Evolutionary conservation across 2,329 filamentous ascomycete species (phyloP).

Genomic region (Fusarium pseudocircinatum): DNA sequence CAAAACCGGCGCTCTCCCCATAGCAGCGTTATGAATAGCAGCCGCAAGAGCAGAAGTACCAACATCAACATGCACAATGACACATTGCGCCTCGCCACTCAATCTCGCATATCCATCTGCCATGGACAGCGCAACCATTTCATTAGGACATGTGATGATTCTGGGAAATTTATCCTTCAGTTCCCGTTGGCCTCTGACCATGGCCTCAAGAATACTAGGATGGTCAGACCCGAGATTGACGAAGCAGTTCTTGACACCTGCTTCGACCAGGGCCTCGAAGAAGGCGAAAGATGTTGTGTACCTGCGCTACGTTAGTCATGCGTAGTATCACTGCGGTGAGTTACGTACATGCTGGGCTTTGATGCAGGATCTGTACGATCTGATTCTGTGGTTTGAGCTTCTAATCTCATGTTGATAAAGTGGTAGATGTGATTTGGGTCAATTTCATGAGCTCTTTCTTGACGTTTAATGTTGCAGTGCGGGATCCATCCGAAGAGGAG

Average conservation of each 20-base stretch:
- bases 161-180: not conserved
- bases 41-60: conserved; percentile 41
- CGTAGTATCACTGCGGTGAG: fast-evolving
- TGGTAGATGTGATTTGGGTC: not conserved
- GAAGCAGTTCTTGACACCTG: conserved; percentile 61
- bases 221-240: conserved; percentile 64
- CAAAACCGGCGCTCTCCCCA: conserved; percentile 45
- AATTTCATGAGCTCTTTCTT: not conserved
- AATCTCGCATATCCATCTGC: conserved; percentile 44
- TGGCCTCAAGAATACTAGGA: conserved; percentile 44
- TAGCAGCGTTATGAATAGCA: conserved; percentile 44
- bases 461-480: not conserved
- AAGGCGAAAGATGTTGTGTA: conserved; percentile 22
- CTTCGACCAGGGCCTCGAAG: conserved; percentile 33
- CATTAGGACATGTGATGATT: conserved; percentile 46
- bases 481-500: not conserved
- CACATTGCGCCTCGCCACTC: conserved; percentile 36
- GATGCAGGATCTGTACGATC: not conserved
- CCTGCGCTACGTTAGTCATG: not conserved
- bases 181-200: conserved; percentile 40
- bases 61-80: conserved; percentile 45
- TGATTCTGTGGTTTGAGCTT: not conserved
- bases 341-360: not conserved
- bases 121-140: conserved; percentile 43
- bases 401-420: fast-evolving